A percentile compares a stretch with the other conserved stretches of the same genome.
phyloP scores from a whole-genome alignment of 805 yeast species.

The Maudiozyma bulderi region DNA sequence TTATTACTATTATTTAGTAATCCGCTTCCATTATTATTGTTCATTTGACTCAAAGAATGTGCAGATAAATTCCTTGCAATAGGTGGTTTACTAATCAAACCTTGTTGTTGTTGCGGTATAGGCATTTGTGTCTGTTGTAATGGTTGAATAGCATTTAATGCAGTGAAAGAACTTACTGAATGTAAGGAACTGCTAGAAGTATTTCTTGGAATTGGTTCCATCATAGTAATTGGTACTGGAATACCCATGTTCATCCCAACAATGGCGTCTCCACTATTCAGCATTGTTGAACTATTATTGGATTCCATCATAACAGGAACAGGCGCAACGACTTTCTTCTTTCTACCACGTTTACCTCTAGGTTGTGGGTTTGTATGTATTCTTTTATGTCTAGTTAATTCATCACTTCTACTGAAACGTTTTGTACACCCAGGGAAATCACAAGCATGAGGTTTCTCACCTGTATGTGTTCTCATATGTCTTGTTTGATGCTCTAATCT shows the following conservation, averaged over 20 bases:
- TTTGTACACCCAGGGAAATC: slow-evolving; percentile 62
- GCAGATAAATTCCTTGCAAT: slow-evolving; percentile 1
- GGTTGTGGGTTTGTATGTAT: slow-evolving; percentile 67
- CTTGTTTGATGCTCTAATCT: slow-evolving; percentile 71
- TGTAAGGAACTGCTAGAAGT: not conserved
- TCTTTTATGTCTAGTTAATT: slow-evolving; percentile 61
- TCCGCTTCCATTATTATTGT: not conserved
- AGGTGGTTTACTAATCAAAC: slow-evolving; percentile 2
- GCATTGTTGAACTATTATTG: not conserved
- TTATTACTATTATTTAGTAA: slow-evolving; percentile 5
- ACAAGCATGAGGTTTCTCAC: slow-evolving; percentile 75
- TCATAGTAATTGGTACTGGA: not conserved
- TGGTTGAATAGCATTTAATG: not conserved
- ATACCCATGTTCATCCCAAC: not conserved
- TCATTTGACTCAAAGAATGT: not conserved
- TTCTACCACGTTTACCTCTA: slow-evolving; percentile 45
- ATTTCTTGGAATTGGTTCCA: not conserved
- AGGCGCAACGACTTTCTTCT: slow-evolving; percentile 25
- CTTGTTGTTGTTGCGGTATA: not conserved
- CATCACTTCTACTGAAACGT: slow-evolving; percentile 62
- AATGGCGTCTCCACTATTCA: not conserved
- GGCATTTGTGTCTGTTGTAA: not conserved
- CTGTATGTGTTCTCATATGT: slow-evolving; percentile 72
- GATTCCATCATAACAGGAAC: not conserved
- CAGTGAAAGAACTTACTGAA: not conserved